Evolutionary conservation across 768 basidiomycete genomes (phyloP), one percentile per base, ranked within the genome.

Genomic region (Coprinellus aureogranulatus): DNA sequence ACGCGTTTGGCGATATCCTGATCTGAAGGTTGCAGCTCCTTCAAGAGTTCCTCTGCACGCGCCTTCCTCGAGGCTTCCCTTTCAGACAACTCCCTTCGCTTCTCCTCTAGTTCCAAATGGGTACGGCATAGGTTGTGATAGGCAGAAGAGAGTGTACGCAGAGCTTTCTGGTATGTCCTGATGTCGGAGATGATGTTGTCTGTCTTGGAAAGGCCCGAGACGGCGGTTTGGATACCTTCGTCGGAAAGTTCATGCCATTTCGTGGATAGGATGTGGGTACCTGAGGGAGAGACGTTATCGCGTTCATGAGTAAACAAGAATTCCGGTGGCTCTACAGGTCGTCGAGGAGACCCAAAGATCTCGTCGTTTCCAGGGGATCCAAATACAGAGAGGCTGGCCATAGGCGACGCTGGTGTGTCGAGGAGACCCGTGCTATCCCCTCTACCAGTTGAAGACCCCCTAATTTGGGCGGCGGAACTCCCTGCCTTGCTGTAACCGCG

Each of bases 201-300:
- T 3, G 77, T 68, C 12, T 63, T 59, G 54, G 73, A 66, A 14
- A 88, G 69, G 20, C 71, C 72, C 0, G 88, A 80, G 23, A 92
- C 81, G 3, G 83, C 79, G 16, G 77, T 73, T 59, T 87, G 84
- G 42, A 93, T 87, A 1, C 81, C 86, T 49, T 89, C 83, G 68
- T 93, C 89, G 2, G 89, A 85, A 63, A 84, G 86, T 23, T 84
- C 81, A 65, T 93, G 90, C 90, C 91, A 94, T 66, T 77, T 81
- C 9, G 84, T 88, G 2, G 79, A 74, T 18, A 92, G 77, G 11
- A 92, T 78, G 58, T 83, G 79, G 1, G 77, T 67, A 1, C 9
- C 39, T 37, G 50, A 16, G 48, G 28, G 22, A 23, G 48, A 50
- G 11, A 73, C 66, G 4, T 68, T 56, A 28, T 79, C 72, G 4